A percentile compares a stretch with the other conserved stretches of the same genome.
These are phyloP conservation scores for Fusarium brachygibbosum DNA, from an alignment of 2,329 filamentous ascomycete genomes.

Conservation along the genomic window DNA sequence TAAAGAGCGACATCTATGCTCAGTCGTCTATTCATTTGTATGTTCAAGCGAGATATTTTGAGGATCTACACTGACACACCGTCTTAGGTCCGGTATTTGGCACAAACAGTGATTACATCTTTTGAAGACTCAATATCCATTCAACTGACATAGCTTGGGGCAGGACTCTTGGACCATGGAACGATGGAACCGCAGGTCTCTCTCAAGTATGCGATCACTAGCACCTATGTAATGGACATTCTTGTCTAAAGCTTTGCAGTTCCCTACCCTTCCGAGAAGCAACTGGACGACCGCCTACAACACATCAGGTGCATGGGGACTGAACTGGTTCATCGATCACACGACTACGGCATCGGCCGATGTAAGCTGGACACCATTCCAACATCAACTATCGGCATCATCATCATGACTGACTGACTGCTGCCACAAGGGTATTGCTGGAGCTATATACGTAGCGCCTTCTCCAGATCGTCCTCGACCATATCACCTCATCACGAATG, in stretches of 20 bases:
- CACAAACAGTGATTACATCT: not conserved
- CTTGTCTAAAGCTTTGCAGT: not conserved
- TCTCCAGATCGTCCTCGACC: not conserved
- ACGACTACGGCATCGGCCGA: not conserved
- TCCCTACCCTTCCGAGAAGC: not conserved
- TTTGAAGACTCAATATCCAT: not conserved
- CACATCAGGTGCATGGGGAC: not conserved
- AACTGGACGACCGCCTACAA: slow-evolving; percentile 5
- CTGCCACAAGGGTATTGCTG: not conserved
- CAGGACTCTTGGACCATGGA: not conserved
- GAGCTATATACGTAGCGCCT: slow-evolving; percentile 5
- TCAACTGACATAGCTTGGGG: not conserved
- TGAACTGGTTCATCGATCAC: slow-evolving; percentile 3
- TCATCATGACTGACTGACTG: not conserved
- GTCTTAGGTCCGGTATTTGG: not conserved
- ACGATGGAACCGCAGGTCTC: slow-evolving; percentile 1
- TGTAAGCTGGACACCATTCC: not conserved
- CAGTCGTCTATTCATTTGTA: not conserved
- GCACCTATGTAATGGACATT: rapidly evolving
- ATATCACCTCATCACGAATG: slow-evolving; percentile 7
- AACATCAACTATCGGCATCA: not conserved
- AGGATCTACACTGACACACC: not conserved
- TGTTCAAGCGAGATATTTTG: not conserved
- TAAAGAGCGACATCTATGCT: not conserved
- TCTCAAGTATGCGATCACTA: not conserved